Conservation (phyloP, 1,139 yeast species). For the Suhomyces kunorum region DNA sequence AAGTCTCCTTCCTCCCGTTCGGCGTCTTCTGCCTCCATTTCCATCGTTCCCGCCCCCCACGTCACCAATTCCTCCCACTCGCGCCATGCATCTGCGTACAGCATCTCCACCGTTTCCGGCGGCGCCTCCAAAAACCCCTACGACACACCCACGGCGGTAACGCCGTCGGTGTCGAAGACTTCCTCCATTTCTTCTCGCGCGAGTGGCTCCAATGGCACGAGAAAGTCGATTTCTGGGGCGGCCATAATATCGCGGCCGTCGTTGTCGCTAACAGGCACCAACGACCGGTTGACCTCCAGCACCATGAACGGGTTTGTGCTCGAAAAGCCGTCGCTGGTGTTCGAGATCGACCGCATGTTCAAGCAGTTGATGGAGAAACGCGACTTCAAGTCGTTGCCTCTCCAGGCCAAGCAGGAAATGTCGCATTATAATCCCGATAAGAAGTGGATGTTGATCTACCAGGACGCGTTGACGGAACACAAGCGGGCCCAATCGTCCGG, state of each 20-base stretch:
- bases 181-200: constrained; percentile 1
- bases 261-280: constrained; percentile 24
- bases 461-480: constrained; percentile 77
- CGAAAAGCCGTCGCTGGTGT: constrained; percentile 60
- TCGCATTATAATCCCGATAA: constrained; percentile 71
- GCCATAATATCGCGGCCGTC: constrained; percentile 38
- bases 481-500: constrained; percentile 52
- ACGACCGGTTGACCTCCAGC: constrained; percentile 22
- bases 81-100: constrained; percentile 45
- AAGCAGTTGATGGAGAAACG: constrained; percentile 76
- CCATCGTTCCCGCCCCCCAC: constrained; percentile 35
- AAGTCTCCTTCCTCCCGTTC: constrained; percentile 20
- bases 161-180: constrained; percentile 1
- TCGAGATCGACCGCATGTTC: constrained; percentile 66
- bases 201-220: constrained; percentile 3
- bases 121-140: constrained; percentile 28
- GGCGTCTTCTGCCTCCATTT: constrained; percentile 20
- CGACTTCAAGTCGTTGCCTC: constrained; percentile 78
- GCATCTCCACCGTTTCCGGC: constrained; percentile 23
- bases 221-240: constrained; percentile 15
- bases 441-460: constrained; percentile 90
- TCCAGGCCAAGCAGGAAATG: constrained; percentile 77
- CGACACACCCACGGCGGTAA: constrained; percentile 24
- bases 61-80: constrained; percentile 37
- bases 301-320: constrained; percentile 26